These are phyloP conservation scores for Lachancea dasiensis DNA, from an alignment of 805 yeast genomes.

Conservation along the genomic window DNA sequence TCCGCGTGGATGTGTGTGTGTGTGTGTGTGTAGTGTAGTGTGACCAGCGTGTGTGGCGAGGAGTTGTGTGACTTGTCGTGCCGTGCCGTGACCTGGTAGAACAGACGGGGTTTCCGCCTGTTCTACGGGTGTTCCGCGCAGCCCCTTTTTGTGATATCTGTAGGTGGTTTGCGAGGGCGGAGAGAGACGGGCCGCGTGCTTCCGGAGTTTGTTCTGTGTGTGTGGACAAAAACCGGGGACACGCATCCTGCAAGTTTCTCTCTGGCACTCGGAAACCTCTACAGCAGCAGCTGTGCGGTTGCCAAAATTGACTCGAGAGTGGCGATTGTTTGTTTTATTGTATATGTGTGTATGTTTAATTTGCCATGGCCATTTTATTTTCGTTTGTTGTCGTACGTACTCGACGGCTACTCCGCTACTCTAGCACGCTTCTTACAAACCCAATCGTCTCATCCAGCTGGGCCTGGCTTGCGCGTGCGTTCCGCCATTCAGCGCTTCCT, in stretches of 20 bases:
- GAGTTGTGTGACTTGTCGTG: conserved; percentile 2
- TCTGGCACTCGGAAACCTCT: too few species aligned
- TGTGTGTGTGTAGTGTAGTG: conserved; percentile 9
- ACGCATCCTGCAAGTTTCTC: too few species aligned
- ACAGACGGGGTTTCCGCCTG: background rate
- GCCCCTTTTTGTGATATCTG: too few species aligned
- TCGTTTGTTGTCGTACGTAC: background rate
- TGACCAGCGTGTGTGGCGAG: background rate
- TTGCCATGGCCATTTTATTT: background rate
- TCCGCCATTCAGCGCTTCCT: conserved; percentile 23
- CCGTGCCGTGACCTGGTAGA: too few species aligned
- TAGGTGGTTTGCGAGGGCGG: too few species aligned
- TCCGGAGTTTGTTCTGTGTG: conserved; percentile 3
- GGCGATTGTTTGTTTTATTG: conserved; percentile 5
- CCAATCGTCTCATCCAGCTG: conserved; percentile 32
- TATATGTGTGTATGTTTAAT: conserved; percentile 7
- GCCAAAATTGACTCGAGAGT: too few species aligned
- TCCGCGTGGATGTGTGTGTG: conserved; percentile 9
- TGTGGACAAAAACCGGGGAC: background rate
- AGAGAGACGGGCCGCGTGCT: too few species aligned
- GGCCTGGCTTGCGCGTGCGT: conserved; percentile 25
- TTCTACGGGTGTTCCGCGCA: background rate
- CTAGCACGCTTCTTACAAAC: conserved; percentile 31
- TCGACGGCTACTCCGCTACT: background rate
- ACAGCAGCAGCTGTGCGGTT: too few species aligned